Evolutionary conservation across 2,329 filamentous ascomycete genomes (phyloP), one percentile per base, ranked within the genome.

Genomic region (Pestalotiopsis fici): DNA sequence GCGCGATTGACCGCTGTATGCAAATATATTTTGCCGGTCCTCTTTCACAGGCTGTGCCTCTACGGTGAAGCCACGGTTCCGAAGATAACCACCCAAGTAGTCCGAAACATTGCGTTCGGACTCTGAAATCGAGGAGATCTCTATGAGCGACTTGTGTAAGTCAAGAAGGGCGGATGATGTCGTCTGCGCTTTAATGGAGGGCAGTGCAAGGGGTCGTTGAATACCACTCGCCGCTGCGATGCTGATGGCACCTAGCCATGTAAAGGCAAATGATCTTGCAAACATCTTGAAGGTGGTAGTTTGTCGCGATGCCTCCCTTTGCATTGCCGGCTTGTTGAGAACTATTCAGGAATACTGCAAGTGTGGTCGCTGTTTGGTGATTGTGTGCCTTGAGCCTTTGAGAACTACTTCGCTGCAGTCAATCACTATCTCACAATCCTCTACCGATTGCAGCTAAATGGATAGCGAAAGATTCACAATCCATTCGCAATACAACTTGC

Each of bases 21-120:
- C 91, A 61, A 89, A 84, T 68, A 93, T 80, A 71, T 93, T 93
- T 78, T 87, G 35, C 2, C 63, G 57, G 37, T 56, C 43, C 3
- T 27, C 61, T n/a, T 25, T 28, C n/a, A 65, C 63, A 12, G 11
- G 7, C 31, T 59, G 63, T 21, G 63, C n/a, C 13, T 65, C 63
- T 13, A 65, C 54, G 3, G 50, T 65, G 54, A 65, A 59, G 21
- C 63, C 63, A 23, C 31, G 54, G 3, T 47, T n/a, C 28, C 37
- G 50, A 12, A 65, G 63, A 59, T 65, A 65, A 13, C 7, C 50
- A 15, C 56, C 56, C 50, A 65, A 25, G 11, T 59, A 65, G 37
- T 65, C 27, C 6, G 63, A 65, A 9, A 59, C 54, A 18, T 39
- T 23, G 7, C 54, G 50, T 9, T 65, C 63, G 1, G 50, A 57